These are phyloP conservation scores for Leccinum imitatum DNA, from an alignment of 768 basidiomycete genomes.

Conservation along the genomic window DNA sequence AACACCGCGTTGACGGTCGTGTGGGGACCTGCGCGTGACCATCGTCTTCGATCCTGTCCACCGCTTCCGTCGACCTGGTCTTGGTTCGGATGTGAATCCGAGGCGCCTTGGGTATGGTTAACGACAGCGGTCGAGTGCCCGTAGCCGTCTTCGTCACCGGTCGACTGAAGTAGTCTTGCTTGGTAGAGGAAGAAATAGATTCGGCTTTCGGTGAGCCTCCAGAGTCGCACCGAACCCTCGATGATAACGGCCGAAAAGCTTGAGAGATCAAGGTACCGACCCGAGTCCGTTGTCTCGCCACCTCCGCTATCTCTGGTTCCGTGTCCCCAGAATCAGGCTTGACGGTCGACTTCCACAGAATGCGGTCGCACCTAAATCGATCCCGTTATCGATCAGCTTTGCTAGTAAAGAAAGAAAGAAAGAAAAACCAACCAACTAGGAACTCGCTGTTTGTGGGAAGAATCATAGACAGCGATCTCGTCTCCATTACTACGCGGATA, in stretches of 20 bases:
- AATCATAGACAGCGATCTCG: constrained; percentile 73
- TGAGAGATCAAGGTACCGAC: constrained; percentile 55
- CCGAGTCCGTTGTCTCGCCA: constrained; percentile 41
- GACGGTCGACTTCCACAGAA: constrained; percentile 78
- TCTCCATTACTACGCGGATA: constrained; percentile 38
- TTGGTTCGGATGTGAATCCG: constrained; percentile 16
- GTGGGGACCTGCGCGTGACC: neutral
- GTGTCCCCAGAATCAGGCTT: constrained; percentile 44
- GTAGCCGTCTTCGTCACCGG: constrained; percentile 11
- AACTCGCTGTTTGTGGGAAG: constrained; percentile 77
- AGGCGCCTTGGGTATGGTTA: constrained; percentile 23
- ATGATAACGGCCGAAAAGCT: constrained; percentile 49
- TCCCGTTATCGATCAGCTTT: constrained; percentile 5
- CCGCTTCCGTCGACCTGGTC: constrained; percentile 30
- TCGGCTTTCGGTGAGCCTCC: constrained; percentile 32
- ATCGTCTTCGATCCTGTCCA: constrained; percentile 15
- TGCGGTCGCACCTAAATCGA: constrained; percentile 73
- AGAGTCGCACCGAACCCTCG: constrained; percentile 39
- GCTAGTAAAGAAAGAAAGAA: neutral
- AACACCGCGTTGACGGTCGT: constrained; percentile 11
- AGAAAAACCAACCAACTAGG: constrained; percentile 67
- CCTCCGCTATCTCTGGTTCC: constrained; percentile 34
- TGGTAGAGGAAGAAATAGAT: constrained; percentile 15
- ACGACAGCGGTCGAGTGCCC: constrained; percentile 21
- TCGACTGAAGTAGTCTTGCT: constrained; percentile 25